A percentile compares a stretch with the other conserved stretches of the same genome.
Evolutionary conservation across 2,329 filamentous ascomycete genomes (phyloP).

Genomic region (Nigrospora osmanthi): DNA sequence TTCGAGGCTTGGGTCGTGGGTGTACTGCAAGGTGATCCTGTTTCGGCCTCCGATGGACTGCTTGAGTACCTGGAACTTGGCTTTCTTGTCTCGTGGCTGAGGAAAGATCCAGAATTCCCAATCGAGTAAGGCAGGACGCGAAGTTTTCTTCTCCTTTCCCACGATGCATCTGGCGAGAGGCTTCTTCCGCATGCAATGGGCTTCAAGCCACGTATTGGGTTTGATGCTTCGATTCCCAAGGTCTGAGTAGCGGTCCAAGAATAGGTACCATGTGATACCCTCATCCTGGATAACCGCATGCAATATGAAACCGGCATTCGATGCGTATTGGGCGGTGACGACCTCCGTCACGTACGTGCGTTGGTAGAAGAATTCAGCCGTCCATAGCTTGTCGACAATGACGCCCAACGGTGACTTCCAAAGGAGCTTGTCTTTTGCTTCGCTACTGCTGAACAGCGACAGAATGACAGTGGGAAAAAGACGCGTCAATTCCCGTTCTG

Average conservation of each 20-base stretch:
- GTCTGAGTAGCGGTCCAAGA: slow-evolving; percentile 8
- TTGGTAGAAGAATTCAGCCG: slow-evolving; percentile 14
- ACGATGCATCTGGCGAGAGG: slow-evolving; percentile 4
- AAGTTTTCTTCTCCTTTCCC: neutral
- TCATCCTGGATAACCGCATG: slow-evolving; percentile 11
- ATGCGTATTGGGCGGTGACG: slow-evolving; percentile 14
- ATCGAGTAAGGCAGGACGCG: slow-evolving; percentile 1
- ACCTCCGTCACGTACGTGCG: slow-evolving; percentile 14
- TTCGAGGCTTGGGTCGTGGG: no score
- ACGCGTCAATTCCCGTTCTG: neutral
- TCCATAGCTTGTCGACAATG: no score
- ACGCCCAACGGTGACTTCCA: neutral
- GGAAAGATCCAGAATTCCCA: slow-evolving; percentile 11
- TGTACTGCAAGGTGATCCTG: no score
- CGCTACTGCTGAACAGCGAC: no score
- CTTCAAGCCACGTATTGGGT: neutral
- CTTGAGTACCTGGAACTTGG: no score
- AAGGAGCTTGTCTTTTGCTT: neutral
- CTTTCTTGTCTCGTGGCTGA: neutral
- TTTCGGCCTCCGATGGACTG: no score
- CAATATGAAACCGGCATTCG: slow-evolving; percentile 11
- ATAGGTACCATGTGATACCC: slow-evolving; percentile 16
- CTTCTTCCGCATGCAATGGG: neutral
- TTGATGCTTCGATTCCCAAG: slow-evolving; percentile 1
- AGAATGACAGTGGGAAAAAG: neutral